Evolutionary conservation across 1,139 yeast species (phyloP), one percentile per base, ranked within the genome.

Genomic region (Keqinozyma sinolaborantium): DNA sequence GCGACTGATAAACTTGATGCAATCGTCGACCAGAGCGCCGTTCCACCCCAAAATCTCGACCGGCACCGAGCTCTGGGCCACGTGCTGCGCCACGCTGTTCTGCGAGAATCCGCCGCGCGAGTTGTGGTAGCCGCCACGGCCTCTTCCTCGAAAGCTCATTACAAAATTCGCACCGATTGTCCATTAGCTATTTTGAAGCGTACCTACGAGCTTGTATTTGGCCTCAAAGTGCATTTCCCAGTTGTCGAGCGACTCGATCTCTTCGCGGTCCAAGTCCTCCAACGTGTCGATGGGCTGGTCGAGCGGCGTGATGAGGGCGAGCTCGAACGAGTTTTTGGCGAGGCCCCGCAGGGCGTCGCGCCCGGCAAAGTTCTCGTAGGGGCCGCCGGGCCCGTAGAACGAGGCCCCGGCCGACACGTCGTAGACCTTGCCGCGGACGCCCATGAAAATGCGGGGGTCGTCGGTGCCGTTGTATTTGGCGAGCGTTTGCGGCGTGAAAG

Each of bases 371-470:
- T 87, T 88, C 35, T 84, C 82, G 58, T 92, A 92, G 0, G 97
- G 95, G 0, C 97, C 97, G 14, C 94, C 88, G 3, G 98, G 98
- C 0, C 98, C 98, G 53, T 94, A 92, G 53, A 92, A 92, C 31
- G 78, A 73, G 40, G 88, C 77, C 0, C 96, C 96, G 15, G 71
- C 68, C 8, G 86, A 67, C 16, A 88, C 96, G 52, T 92, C 96
- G 52, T 76, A 92, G 4, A 92, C 96, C 28, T 74, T 79, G 2
- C 96, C 95, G 47, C 72, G 77, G 11, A 92, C 87, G 0, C 87
- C 95, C 47, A 92, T 77, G 51, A 83, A 81, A 24, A 94, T 88
- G 46, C 77, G 78, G 31, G 83, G 81, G 39, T 79, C 81, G 42
- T 83, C 88, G 29, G 64, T 74, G 1, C 98, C 97, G 53, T 92